phyloP scores from a whole-genome alignment of 169 alveolate species.

The Perkinsus olseni region DNA sequence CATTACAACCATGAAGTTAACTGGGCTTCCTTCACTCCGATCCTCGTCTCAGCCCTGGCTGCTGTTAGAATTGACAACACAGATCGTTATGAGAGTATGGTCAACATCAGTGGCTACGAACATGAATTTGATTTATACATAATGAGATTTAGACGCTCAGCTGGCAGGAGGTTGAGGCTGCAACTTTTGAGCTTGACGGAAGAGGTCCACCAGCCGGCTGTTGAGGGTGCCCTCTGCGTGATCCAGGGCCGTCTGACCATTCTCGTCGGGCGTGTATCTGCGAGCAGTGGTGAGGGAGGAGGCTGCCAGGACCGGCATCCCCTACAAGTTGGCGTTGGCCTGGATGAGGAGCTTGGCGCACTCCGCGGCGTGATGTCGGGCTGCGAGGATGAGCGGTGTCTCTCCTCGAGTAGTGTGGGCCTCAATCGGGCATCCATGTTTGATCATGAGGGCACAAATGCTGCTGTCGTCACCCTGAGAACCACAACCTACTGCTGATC shows the following conservation, averaged over 20 bases:
- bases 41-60: too few relatives aligned
- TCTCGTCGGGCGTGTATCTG: neutral
- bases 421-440: neutral
- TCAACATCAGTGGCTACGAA: too few relatives aligned
- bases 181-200: neutral
- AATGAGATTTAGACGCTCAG: too few relatives aligned
- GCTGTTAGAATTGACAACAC: too few relatives aligned
- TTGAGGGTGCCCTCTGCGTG: conserved; percentile 12
- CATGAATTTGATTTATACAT: too few relatives aligned
- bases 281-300: neutral
- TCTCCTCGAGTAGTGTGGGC: conserved; percentile 4
- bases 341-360: conserved; percentile 1
- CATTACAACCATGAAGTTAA: neutral
- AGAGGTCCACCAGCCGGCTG: neutral
- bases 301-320: too few relatives aligned
- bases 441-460: neutral
- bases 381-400: neutral
- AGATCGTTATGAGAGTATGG: too few relatives aligned
- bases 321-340: neutral
- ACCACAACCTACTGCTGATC: neutral
- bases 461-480: neutral
- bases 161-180: neutral
- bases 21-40: too few relatives aligned
- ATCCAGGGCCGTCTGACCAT: conserved; percentile 9
- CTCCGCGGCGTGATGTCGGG: neutral